Base-by-base conservation (phyloP, 1,284 basidiomycete species). In the Inonotus hispidus region DNA sequence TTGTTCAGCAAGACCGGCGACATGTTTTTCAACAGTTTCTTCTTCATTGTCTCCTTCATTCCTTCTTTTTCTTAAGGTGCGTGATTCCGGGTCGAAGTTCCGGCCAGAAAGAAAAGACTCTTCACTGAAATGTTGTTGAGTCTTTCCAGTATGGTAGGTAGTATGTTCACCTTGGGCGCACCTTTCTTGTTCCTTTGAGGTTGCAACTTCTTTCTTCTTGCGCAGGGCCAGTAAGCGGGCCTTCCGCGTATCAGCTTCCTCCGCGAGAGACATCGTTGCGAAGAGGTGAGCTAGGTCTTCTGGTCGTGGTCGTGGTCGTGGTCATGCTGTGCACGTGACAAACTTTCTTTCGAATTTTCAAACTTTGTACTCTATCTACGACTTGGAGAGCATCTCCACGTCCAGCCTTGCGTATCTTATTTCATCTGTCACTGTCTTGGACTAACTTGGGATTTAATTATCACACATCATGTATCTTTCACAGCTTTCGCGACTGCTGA, bases 1-100 rank as follows among this genome's bases (percentile, higher is more conserved):
- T 65, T 79, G 74, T 70, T 95, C 88, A 11, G 93, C 92, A 60
- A 98, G 73, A 0, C 93, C 94, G 56, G 87, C 82, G 0, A 97
- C 87, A 61, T 88, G 80, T 68, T 86, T 87, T 75, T 98, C 95
- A 4, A 98, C 85, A 0, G 95, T 98, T 66, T 95, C 91, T 66
- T 89, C 82, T 52, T 82, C 82, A 10, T 76, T 78, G 64, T 81
- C 81, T 53, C 81, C 80, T 56, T 76, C 74, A 39, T 70, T 71
- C 13, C 73, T 74, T 66, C 79, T 83, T 71, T 90, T 92, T 68
- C 84, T 84, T 63, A 91, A 71, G 63, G 90, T 85, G 53, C 92
- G 83, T 3, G 90, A 88, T 64, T 86, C 84, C 4, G 92, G 91
- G 72, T 96, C 93, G 73, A 91, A 96, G 69, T 93, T 94, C 49